Evolutionary conservation across 1,139 yeast species (phyloP), one percentile per base, ranked within the genome.

Genomic region (Saccharomycopsis hybrid): DNA sequence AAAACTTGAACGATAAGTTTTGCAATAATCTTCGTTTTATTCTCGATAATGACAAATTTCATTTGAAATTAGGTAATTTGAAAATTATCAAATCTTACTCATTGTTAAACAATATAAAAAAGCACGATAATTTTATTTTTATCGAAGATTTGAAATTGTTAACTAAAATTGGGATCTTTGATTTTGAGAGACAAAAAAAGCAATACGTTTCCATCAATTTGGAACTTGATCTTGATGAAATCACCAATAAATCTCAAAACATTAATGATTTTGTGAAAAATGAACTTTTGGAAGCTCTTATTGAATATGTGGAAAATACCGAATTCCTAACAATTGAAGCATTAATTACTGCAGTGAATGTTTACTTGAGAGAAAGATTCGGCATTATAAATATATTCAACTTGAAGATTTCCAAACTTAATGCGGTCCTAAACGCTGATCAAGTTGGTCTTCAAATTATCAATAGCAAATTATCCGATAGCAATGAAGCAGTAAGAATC

Each of bases 301-400:
- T 77, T 0, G 60, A 62, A 1, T 85, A 81, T 60, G 87, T 88
- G 7, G 95, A 86, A 59, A 65, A 65, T 18, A 78, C 96, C 1
- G 80, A 82, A 56, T 92, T 87, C 69, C 85, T 87, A 61, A 92
- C 98, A 0, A 95, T 92, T 2, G 98, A 92, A 62, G 96, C 97
- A 0, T 73, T 92, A 54, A 95, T 86, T 2, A 77, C 81, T 54
- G 76, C 80, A 9, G 82, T 88, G 28, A 58, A 65, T 83, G 46
- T 71, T 82, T 2, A 71, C 77, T 47, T 74, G 73, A 53, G 37
- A 13, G 32, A 33, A 7, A 28, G 30, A 24, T 62, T 64, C 5
- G 55, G 57, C 2, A 52, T 55, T 5, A 66, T 73, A 2, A 57
- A 62, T 3, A 67, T 69, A 37, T 75, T 80, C 4, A 67, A 68